Evolutionary conservation across 768 basidiomycete species (phyloP).

Genomic region (Auricularia cornea): DNA sequence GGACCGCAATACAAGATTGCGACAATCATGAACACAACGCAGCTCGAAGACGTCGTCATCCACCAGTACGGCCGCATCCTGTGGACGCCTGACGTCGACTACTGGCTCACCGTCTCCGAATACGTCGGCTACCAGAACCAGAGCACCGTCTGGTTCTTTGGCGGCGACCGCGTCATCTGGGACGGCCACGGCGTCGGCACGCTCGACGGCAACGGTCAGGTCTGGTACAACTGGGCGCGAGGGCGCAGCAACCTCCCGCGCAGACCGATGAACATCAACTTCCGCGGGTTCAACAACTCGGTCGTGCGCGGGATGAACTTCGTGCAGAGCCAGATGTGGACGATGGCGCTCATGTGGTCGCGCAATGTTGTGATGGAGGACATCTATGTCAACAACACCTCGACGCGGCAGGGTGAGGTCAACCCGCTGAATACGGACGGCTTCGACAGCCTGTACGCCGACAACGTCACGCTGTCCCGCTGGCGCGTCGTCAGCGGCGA

Average conservation of each 20-base stretch:
- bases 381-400: conserved; percentile 34
- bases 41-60: conserved; percentile 24
- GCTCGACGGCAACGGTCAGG: conserved; percentile 34
- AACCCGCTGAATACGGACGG: conserved; percentile 3
- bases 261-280: conserved; percentile 30
- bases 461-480: conserved; percentile 30
- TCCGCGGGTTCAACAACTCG: conserved; percentile 29
- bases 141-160: conserved; percentile 30
- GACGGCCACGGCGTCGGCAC: conserved; percentile 28
- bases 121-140: conserved; percentile 31
- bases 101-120: conserved; percentile 29
- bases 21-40: conserved; percentile 25
- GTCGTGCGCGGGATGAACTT: conserved; percentile 29
- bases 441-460: conserved; percentile 27
- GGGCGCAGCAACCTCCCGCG: conserved; percentile 30
- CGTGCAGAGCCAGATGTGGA: conserved; percentile 37
- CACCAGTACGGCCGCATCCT: conserved; percentile 29
- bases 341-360: conserved; percentile 28
- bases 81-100: conserved; percentile 29
- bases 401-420: conserved; percentile 21
- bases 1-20: conserved; percentile 28
- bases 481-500: conserved; percentile 33
- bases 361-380: conserved; percentile 29
- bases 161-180: conserved; percentile 23
- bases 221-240: conserved; percentile 34